These are phyloP conservation scores for Carex littledalei DNA, from an alignment of 176 grass and related monocot genomes.

Conservation along the genomic window DNA sequence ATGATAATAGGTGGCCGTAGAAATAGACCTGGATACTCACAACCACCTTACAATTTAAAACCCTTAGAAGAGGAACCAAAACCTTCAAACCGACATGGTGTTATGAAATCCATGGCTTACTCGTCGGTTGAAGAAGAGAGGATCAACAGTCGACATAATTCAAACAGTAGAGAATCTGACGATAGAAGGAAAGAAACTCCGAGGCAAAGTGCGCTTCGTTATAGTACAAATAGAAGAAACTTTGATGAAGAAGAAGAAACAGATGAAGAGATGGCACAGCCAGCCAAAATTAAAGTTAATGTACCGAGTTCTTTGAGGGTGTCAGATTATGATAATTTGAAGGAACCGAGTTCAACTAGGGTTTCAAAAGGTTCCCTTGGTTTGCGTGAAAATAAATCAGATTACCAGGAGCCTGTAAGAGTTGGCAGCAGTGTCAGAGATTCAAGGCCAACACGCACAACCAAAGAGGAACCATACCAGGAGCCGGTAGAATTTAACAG, in stretches of 20 bases:
- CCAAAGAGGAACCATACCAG: no score
- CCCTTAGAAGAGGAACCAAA: slow-evolving; percentile 7
- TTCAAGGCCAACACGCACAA: no score
- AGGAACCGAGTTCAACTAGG: slow-evolving; percentile 3
- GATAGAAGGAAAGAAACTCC: background rate
- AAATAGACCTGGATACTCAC: background rate
- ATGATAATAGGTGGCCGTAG: background rate
- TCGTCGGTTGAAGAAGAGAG: slow-evolving; percentile 14
- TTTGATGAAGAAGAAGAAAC: background rate
- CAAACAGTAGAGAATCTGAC: background rate
- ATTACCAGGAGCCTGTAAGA: background rate
- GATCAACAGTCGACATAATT: background rate
- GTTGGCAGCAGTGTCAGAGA: no score
- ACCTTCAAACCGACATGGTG: background rate
- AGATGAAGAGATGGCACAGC: background rate
- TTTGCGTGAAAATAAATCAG: background rate
- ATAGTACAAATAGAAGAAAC: background rate
- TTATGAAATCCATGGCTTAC: background rate
- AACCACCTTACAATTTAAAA: slow-evolving; percentile 1
- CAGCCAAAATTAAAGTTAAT: background rate
- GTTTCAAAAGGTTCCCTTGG: background rate
- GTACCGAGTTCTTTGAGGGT: background rate
- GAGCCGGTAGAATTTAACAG: no score
- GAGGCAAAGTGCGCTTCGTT: background rate
- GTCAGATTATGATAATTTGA: background rate